Base-by-base conservation (phyloP, 2,329 filamentous ascomycete genomes). In the Apiospora saccharicola region DNA sequence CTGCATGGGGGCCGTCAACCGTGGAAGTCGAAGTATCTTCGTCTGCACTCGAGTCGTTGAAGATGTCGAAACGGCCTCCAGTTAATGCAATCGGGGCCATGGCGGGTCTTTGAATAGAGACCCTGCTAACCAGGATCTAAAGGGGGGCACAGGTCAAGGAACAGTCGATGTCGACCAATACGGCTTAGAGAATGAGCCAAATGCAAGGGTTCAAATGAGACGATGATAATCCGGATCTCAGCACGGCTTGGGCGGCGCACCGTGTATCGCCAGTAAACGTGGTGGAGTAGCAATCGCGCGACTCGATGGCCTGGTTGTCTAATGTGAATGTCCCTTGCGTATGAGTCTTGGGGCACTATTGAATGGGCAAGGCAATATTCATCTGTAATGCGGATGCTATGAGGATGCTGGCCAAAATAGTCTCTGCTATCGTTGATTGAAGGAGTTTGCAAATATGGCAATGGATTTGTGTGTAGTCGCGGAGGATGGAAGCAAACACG, bases 181-280 rank as follows among this genome's bases (percentile, higher is more conserved):
- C 22, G 64, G 64, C 43, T 16, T 46, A 67, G 74, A 76, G 73
- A 72, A 72, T 73, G 72, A 70, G 67, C 73, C 69, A 69, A 68
- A 53, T 72, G 72, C 73, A 75, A 75, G 76, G 76, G 76, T 74
- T 76, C 73, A 68, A 61, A 77, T 75, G 75, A 76, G 74, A 70
- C 53, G 67, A 51, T 49, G 67, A 71, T 71, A 75, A 74, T 72
- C 68, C 74, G 69, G 71, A 71, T 53, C 70, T 51, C 26, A 74
- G 76, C 74, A 76, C 75, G 71, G 75, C 53, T 61, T 61, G 53
- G 16, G 8, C 26, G 53, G 53, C 53, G 53, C 34, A 34, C 53
- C 53, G 53, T 61, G 53, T 22, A 61, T 34, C 16, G 53, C 14
- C 26, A 61, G 53, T 19, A 19, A 61, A 61, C 53, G 53, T 61